A percentile compares a stretch with the other conserved stretches of the same genome.
Evolutionary conservation across 768 basidiomycete species (phyloP).

Genomic region (Lepiota brunneoincarnata): DNA sequence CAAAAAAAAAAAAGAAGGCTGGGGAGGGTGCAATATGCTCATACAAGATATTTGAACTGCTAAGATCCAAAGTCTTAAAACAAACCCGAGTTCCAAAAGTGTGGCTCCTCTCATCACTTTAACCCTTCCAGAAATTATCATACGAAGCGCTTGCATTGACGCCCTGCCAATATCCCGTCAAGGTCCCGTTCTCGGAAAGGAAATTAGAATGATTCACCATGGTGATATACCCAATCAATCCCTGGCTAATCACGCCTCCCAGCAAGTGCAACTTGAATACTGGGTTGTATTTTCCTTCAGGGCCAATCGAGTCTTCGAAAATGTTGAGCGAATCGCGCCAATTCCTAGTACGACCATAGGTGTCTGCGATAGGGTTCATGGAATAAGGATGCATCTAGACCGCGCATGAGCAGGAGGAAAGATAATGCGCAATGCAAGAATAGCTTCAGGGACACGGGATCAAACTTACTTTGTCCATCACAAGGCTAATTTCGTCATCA

Average conservation of each 20-base stretch:
- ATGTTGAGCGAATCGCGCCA: slow-evolving; percentile 52
- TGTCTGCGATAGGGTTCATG: slow-evolving; percentile 46
- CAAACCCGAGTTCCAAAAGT: too few species aligned
- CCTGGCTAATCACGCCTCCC: slow-evolving; percentile 49
- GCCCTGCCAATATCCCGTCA: slow-evolving; percentile 23
- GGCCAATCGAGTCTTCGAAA: slow-evolving; percentile 47
- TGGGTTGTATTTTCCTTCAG: slow-evolving; percentile 49
- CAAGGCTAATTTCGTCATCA: slow-evolving; percentile 47
- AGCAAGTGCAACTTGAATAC: slow-evolving; percentile 49
- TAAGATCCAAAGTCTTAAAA: too few species aligned
- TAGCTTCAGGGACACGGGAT: background rate
- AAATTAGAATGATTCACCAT: slow-evolving; percentile 34
- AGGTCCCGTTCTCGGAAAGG: background rate
- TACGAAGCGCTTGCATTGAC: slow-evolving; percentile 37
- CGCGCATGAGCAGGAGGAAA: background rate
- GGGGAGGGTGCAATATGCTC: too few species aligned
- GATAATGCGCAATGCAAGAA: background rate
- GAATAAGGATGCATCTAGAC: slow-evolving; percentile 49
- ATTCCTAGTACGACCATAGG: slow-evolving; percentile 48
- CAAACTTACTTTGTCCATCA: slow-evolving; percentile 41
- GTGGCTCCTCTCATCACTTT: background rate
- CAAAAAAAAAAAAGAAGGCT: too few species aligned
- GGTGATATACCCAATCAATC: slow-evolving; percentile 52
- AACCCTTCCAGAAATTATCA: slow-evolving; percentile 36
- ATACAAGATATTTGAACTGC: too few species aligned